phyloP scores from a whole-genome alignment of 2,329 filamentous ascomycete genomes.

The Bipolaris victoriae region DNA sequence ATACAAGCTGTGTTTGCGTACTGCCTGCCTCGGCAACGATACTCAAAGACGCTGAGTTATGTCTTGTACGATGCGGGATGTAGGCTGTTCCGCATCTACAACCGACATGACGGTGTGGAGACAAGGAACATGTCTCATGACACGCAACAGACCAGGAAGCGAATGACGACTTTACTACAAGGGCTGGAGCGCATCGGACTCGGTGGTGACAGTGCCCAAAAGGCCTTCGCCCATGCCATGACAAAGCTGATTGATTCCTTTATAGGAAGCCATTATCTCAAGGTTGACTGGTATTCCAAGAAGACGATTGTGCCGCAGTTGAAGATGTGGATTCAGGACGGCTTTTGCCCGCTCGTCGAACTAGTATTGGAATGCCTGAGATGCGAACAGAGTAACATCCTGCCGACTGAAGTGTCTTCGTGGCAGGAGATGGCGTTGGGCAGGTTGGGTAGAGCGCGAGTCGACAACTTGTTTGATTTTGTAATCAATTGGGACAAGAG shows the following conservation, averaged over 20 bases:
- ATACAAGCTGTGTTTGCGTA: conserved; percentile 70
- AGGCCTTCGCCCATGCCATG: conserved; percentile 74
- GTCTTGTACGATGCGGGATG: conserved; percentile 63
- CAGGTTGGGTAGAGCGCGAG: conserved; percentile 71
- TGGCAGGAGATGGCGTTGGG: conserved; percentile 75
- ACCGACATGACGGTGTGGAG: conserved; percentile 35
- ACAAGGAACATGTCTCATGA: conserved; percentile 24
- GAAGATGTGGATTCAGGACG: conserved; percentile 70
- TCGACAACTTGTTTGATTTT: conserved; percentile 78
- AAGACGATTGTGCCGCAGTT: conserved; percentile 66
- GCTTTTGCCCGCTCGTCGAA: conserved; percentile 68
- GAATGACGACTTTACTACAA: conserved; percentile 63
- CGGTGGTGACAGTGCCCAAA: conserved; percentile 71
- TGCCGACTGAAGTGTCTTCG: conserved; percentile 61
- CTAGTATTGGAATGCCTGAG: conserved; percentile 60
- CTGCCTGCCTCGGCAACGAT: conserved; percentile 59
- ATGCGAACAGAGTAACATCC: conserved; percentile 36
- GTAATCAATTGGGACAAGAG: conserved; percentile 76
- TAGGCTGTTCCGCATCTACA: conserved; percentile 51
- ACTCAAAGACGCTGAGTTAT: conserved; percentile 61
- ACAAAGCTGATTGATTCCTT: conserved; percentile 69
- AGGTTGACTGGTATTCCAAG: conserved; percentile 63
- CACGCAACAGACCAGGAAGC: conserved; percentile 51
- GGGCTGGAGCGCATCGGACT: conserved; percentile 70
- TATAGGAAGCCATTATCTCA: conserved; percentile 65